Base-by-base conservation (phyloP, 306 rosid species). In the Quillaja saponaria region DNA sequence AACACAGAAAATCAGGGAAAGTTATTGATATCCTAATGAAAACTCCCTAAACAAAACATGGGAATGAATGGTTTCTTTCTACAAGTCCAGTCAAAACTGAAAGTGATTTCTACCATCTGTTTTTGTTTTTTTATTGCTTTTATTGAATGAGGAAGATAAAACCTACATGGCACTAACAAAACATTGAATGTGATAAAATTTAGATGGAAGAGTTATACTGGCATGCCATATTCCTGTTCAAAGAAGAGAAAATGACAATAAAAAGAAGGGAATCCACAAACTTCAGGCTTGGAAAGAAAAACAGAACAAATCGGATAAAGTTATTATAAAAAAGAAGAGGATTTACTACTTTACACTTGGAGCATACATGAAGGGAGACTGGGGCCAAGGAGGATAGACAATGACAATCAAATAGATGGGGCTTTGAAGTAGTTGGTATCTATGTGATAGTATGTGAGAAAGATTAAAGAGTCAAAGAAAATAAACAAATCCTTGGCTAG, bases 161-260 rank as follows among this genome's bases (percentile, higher is more conserved):
- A n/a, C n/a, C n/a, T n/a, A n/a, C n/a, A n/a, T n/a, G n/a, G n/a
- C n/a, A n/a, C n/a, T n/a, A n/a, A n/a, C n/a, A n/a, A n/a, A n/a
- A n/a, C n/a, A n/a, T n/a, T n/a, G n/a, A n/a, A n/a, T n/a, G 49
- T 58, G 13, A 35, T 59, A 34, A 40, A 60, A 51, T 42, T 28
- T n/a, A 51, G 49, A 45, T 19, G 69, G 20, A 48, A 70, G 55
- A 40, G 16, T 34, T n/a, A 28, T 64, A 14, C 38, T 48, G 71
- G n/a, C 10, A 39, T 18, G 45, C 11, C 21, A 57, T 45, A n/a
- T n/a, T n/a, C 33, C 1, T 16, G 39, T 40, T 60, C 2, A n/a
- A n/a, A n/a, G n/a, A n/a, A n/a, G n/a, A n/a, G n/a, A n/a, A n/a
- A n/a, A n/a, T n/a, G n/a, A n/a, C n/a, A n/a, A n/a, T n/a, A n/a